phyloP scores from a whole-genome alignment of 2,329 filamentous ascomycete species.

The Nothomitra cinnamomea region DNA sequence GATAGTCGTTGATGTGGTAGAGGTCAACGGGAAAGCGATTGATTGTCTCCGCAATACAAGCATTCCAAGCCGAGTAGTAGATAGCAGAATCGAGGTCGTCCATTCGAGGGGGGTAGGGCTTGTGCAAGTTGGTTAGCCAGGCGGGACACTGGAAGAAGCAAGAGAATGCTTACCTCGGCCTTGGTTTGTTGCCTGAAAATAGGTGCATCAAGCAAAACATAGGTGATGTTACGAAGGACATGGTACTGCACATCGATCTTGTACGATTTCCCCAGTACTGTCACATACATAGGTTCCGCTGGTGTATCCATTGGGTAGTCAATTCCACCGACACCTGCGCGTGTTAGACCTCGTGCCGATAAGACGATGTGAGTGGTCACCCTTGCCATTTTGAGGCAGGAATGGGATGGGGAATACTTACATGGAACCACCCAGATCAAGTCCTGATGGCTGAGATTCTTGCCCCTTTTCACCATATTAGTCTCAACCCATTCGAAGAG shows the following conservation, averaged over 20 bases:
- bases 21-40: constrained; percentile 44
- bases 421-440: constrained; percentile 48
- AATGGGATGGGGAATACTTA: background rate
- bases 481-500: background rate
- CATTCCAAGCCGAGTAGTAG: constrained; percentile 54
- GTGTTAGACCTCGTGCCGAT: background rate
- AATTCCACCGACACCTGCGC: constrained; percentile 35
- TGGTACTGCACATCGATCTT: constrained; percentile 49
- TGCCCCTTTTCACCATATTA: constrained; percentile 22
- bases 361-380: background rate
- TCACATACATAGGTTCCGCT: constrained; percentile 44
- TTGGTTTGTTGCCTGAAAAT: constrained; percentile 48
- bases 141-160: background rate
- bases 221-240: constrained; percentile 46
- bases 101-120: constrained; percentile 51
- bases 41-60: constrained; percentile 47
- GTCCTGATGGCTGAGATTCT: constrained; percentile 45
- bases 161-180: constrained; percentile 17
- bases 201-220: constrained; percentile 47
- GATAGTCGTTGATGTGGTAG: constrained; percentile 51
- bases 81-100: constrained; percentile 51
- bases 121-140: background rate
- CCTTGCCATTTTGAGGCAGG: background rate
- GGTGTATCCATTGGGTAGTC: constrained; percentile 43
- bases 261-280: constrained; percentile 41